These are phyloP conservation scores for Prorocentrum cordatum DNA, from an alignment of 169 alveolate species.

Conservation along the genomic window DNA sequence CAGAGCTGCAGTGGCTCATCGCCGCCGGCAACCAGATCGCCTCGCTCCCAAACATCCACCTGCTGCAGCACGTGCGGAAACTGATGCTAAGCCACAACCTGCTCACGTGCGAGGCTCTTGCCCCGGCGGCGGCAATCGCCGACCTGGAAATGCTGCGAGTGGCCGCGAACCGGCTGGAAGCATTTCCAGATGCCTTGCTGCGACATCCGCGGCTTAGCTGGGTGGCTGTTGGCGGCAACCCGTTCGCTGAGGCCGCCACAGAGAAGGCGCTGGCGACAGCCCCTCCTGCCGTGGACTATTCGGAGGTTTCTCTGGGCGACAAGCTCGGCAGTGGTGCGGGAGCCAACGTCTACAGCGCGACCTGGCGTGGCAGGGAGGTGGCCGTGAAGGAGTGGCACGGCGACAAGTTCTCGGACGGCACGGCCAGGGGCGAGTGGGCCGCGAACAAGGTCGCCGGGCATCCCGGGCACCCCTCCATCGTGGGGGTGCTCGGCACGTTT, in stretches of 20 bases:
- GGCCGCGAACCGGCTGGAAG: conserved; percentile 47
- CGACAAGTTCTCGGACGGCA: conserved; percentile 53
- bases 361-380: conserved; percentile 17
- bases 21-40: conserved; percentile 56
- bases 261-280: background rate
- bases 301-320: background rate
- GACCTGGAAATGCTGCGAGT: conserved; percentile 32
- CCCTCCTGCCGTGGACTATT: background rate
- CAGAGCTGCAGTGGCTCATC: conserved; percentile 17
- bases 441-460: conserved; percentile 34
- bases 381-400: conserved; percentile 37
- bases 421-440: conserved; percentile 37
- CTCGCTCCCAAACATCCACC: background rate
- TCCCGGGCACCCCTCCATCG: conserved; percentile 14
- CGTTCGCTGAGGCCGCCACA: conserved; percentile 15
- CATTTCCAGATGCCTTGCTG: background rate
- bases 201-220: conserved; percentile 18
- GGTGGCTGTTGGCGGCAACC: conserved; percentile 42
- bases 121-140: conserved; percentile 15
- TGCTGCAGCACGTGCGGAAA: conserved; percentile 4
- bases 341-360: conserved; percentile 30
- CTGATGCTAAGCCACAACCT: conserved; percentile 56
- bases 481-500: conserved; percentile 8
- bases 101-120: conserved; percentile 6
- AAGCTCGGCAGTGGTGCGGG: conserved; percentile 51